phyloP scores from a whole-genome alignment of 2,329 filamentous ascomycete species.

The Diaporthe sp. region DNA sequence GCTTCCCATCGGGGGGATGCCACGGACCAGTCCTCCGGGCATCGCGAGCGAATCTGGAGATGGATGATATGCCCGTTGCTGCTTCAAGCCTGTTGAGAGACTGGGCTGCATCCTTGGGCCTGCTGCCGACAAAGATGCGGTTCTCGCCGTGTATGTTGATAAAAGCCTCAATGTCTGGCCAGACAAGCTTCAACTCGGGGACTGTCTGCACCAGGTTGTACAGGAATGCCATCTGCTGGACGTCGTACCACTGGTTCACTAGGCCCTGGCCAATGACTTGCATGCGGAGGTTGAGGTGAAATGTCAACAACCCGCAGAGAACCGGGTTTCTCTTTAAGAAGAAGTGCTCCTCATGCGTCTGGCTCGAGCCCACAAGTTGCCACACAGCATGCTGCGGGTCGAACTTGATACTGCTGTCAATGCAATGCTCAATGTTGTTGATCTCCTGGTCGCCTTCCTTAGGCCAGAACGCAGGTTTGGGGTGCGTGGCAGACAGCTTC shows the following conservation, averaged over 20 bases:
- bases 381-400: not conserved
- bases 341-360: not conserved
- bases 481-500: conserved; percentile 3
- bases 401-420: not conserved
- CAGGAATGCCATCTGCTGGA: conserved; percentile 6
- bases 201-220: not conserved
- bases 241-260: conserved; percentile 12
- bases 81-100: conserved; percentile 7
- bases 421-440: not conserved
- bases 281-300: not conserved
- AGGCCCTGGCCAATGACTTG: not conserved
- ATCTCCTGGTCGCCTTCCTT: conserved; percentile 6
- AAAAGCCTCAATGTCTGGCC: conserved; percentile 3
- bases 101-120: not conserved
- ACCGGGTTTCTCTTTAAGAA: not conserved
- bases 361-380: not conserved
- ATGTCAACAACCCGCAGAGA: not conserved
- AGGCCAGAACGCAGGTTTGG: conserved; percentile 5
- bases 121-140: not conserved
- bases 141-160: not conserved
- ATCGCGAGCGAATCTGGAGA: not conserved
- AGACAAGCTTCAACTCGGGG: not conserved
- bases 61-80: not conserved
- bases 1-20: not conserved
- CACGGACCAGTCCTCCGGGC: not conserved